phyloP scores from a whole-genome alignment of 1,284 basidiomycete genomes.

The Neolentinus lepideus region DNA sequence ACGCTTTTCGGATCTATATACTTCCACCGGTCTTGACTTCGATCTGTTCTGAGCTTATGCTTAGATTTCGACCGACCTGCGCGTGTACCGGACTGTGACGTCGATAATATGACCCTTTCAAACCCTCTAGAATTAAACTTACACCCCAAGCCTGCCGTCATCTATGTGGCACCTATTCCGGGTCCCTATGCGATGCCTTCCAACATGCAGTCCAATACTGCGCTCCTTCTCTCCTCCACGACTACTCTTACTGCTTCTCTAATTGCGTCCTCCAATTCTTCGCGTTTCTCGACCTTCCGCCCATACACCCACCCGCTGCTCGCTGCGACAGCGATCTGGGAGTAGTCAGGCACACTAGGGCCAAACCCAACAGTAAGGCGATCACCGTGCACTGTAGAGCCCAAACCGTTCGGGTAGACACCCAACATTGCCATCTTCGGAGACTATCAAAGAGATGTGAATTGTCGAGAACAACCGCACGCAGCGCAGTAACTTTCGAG shows the following conservation, averaged over 20 bases:
- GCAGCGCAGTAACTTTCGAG: neutral
- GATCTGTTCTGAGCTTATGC: too few relatives aligned
- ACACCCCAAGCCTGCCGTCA: too few relatives aligned
- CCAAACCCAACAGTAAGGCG: slow-evolving; percentile 60
- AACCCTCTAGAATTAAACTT: too few relatives aligned
- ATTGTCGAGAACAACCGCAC: neutral
- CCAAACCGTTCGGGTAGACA: slow-evolving; percentile 53
- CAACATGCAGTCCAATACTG: slow-evolving; percentile 50
- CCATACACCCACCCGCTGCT: slow-evolving; percentile 53
- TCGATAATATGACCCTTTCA: too few relatives aligned
- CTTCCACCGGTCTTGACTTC: too few relatives aligned
- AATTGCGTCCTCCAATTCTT: slow-evolving; percentile 33
- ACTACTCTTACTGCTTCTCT: slow-evolving; percentile 48
- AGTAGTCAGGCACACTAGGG: slow-evolving; percentile 54
- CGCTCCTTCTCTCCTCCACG: slow-evolving; percentile 50
- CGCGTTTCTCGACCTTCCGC: slow-evolving; percentile 29
- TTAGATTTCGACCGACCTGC: too few relatives aligned
- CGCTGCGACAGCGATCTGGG: slow-evolving; percentile 53
- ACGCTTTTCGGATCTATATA: too few relatives aligned
- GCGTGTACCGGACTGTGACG: too few relatives aligned
- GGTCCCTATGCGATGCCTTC: slow-evolving; percentile 12
- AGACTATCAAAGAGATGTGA: slow-evolving; percentile 26
- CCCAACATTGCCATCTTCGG: slow-evolving; percentile 59
- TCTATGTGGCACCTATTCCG: neutral
- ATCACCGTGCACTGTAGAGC: slow-evolving; percentile 36